Base-by-base conservation (phyloP, 2,329 filamentous ascomycete genomes). In the Colletotrichum sidae region DNA sequence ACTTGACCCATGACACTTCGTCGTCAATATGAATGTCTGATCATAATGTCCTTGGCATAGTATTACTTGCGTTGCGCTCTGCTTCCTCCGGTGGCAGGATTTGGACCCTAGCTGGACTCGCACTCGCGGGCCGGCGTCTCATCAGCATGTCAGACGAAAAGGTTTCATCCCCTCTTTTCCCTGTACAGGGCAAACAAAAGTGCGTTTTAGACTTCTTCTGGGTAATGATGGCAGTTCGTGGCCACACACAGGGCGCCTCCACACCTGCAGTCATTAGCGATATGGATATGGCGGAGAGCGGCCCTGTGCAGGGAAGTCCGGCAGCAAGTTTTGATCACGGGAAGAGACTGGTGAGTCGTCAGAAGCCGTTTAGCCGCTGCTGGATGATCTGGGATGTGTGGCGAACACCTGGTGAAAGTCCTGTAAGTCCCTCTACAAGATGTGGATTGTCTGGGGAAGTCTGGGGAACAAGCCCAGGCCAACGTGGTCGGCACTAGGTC, bases 191-290 rank as follows among this genome's bases (percentile, higher is more conserved):
- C 41, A 59, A 8, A 17, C 17, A 37, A 37, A 41, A 62, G 53
- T 33, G 53, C 10, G 45, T 51, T 12, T 34, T 44, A 37, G 49
- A 39, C 35, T 17, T 17, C 6, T 6, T 33, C 13, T 25, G 3
- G 25, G 25, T 12, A 56, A 50, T n/a, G 33, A 15, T 5, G 15
- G n/a, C 25, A 13, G 55, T 42, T 47, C 41, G 8, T 61, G 33
- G 33, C 39, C 56, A 65, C 49, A 60, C 50, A 55, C 61, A 60
- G 61, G 44, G 56, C 56, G 51, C 34, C 55, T 55, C 60, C 55
- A 35, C 47, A 53, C n/a, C 10, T 47, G n/a, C 13, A 44, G 5
- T 44, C 11, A 39, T 41, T 17, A 46, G 25, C 50, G 8, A 34
- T 8, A 5, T 12, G 38, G 41, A n/a, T 53, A 52, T 41, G 38